Conservation (phyloP, 1,284 basidiomycete species). For the Singerocomus rubriflavus region DNA sequence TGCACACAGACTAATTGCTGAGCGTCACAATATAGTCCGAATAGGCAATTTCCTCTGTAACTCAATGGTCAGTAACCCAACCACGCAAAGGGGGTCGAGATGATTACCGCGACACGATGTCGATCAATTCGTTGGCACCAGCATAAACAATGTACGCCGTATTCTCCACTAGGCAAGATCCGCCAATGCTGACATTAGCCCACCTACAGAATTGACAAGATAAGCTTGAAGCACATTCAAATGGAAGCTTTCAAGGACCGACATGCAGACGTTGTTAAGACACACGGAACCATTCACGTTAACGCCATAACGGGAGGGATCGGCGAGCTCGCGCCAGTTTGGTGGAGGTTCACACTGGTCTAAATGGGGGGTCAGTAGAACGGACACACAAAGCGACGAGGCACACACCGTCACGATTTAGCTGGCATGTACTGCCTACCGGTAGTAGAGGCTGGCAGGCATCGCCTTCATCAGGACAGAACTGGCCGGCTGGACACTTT, state of each 20-base stretch:
- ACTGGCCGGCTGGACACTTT: constrained; percentile 58
- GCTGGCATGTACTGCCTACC: constrained; percentile 72
- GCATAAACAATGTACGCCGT: constrained; percentile 73
- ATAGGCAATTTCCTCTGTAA: constrained; percentile 60
- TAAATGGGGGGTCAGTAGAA: constrained; percentile 29
- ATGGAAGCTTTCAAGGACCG: constrained; percentile 31
- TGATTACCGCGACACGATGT: constrained; percentile 71
- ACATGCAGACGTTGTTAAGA: constrained; percentile 62
- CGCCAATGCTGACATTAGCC: constrained; percentile 67
- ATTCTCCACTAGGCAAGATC: constrained; percentile 72
- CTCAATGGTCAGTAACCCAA: not conserved
- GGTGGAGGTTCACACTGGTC: constrained; percentile 74
- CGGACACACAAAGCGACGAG: not conserved
- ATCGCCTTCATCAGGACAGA: constrained; percentile 85
- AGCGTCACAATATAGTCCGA: constrained; percentile 75
- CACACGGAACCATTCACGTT: constrained; percentile 69
- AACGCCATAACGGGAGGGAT: constrained; percentile 53
- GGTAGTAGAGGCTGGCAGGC: constrained; percentile 60
- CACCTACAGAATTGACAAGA: constrained; percentile 44
- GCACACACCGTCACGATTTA: constrained; percentile 79
- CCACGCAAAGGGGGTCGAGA: not conserved
- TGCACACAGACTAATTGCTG: constrained; percentile 55
- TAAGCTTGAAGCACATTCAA: not conserved
- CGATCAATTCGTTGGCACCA: constrained; percentile 55
- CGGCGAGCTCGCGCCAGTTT: constrained; percentile 61